Evolutionary conservation across 108 stramenopile genomes (phyloP), one percentile per base, ranked within the genome.

Genomic region (Fragilaria radians): DNA sequence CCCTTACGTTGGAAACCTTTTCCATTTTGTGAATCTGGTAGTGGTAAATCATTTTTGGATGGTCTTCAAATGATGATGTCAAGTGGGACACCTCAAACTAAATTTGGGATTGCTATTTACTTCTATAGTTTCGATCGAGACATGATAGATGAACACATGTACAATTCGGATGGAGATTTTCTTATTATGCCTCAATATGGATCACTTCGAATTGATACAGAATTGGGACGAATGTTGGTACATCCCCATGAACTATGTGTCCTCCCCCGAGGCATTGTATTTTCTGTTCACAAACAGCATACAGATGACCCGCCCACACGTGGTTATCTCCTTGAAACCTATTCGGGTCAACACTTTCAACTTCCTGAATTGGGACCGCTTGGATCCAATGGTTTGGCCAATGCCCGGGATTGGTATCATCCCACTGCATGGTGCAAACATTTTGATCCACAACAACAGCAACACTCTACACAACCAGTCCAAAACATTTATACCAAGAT

Each of bases 321-420:
- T 17, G 96, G 96, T n/a, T 97, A 97, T 67, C 81, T 94, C 2
- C 62, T 93, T 23, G 96, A 97, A 74, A 70, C 89, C 21, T 90
- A 69, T 71, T 73, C 81, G 28, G 93, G 91, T 4, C n/a, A n/a
- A n/a, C 92, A 95, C 62, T 95, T 97, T 59, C 59, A 47, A n/a
- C 73, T 97, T 24, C 96, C 96, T 0, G 89, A 91, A 59, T 67
- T 97, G 0, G 96, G 96, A 9, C 94, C 93, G 21, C 91, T 97
- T 55, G 96, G 96, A 45, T 76, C 89, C 25, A 97, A 97, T 74
- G 96, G 96, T 17, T 61, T 97, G 57, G 96, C 93, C n/a, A 95
- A 97, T 71, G 85, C 90, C 18, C 57, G 94, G 33, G 96, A 97
- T 66, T 93, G 95, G 64, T 64, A 73, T 32, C 74, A 83, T 63